These are phyloP conservation scores for Lentinula aciculospora DNA, from an alignment of 768 basidiomycete species.

Conservation along the genomic window DNA sequence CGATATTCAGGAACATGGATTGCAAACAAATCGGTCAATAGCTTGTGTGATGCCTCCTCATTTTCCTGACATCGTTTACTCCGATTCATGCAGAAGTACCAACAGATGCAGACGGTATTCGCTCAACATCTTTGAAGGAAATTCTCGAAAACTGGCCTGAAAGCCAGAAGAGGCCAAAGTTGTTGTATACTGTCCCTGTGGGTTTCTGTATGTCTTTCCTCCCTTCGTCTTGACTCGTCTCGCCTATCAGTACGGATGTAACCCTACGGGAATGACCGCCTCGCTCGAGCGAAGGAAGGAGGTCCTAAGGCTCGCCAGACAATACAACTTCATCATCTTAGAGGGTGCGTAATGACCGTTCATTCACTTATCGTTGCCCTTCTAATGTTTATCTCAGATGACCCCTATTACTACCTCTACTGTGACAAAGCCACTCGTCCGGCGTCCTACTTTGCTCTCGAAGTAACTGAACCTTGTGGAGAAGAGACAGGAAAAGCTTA, in stretches of 20 bases:
- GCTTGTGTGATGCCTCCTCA: not conserved
- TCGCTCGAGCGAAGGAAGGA: slow-evolving; percentile 63
- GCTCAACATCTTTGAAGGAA: slow-evolving; percentile 49
- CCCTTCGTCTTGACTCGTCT: slow-evolving; percentile 7
- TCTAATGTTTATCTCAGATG: slow-evolving; percentile 43
- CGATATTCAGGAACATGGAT: slow-evolving; percentile 50
- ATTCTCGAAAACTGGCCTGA: slow-evolving; percentile 73
- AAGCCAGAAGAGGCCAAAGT: slow-evolving; percentile 65
- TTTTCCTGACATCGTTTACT: not conserved
- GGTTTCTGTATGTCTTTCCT: slow-evolving; percentile 14
- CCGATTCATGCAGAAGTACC: slow-evolving; percentile 52
- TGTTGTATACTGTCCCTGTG: slow-evolving; percentile 79
- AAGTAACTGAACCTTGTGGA: slow-evolving; percentile 45
- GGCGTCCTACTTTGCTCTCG: slow-evolving; percentile 79
- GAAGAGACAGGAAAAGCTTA: slow-evolving; percentile 11
- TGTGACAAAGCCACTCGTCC: slow-evolving; percentile 60
- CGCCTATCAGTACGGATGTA: slow-evolving; percentile 77
- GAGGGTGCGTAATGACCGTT: slow-evolving; percentile 58
- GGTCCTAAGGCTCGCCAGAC: slow-evolving; percentile 63
- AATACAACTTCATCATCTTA: slow-evolving; percentile 76
- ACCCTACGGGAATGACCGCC: slow-evolving; percentile 81
- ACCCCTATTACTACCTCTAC: slow-evolving; percentile 77
- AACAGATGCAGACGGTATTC: slow-evolving; percentile 70
- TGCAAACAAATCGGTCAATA: slow-evolving; percentile 55
- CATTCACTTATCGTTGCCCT: not conserved